A percentile compares a stretch with the other conserved stretches of the same genome.
phyloP scores from a whole-genome alignment of 192 early-diverging fungal genomes.

The Entomortierella beljakovae region DNA sequence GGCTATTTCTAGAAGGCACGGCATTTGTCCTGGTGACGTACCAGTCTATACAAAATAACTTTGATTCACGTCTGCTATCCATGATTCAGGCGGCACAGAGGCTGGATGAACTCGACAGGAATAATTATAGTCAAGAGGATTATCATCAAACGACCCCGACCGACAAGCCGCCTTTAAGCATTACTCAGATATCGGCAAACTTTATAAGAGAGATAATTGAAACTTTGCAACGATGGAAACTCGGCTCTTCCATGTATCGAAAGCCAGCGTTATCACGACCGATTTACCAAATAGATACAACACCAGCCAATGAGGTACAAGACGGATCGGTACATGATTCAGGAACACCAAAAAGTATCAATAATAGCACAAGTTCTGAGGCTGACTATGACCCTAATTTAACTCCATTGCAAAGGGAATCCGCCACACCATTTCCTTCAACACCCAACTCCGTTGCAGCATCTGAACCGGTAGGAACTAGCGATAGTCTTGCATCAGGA shows the following conservation, averaged over 20 bases:
- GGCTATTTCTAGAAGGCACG: conserved; percentile 22
- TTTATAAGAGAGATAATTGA: conserved; percentile 14
- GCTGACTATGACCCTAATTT: background rate
- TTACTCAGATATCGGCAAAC: conserved; percentile 10
- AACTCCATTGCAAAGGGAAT: background rate
- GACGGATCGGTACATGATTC: background rate
- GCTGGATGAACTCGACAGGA: conserved; percentile 28
- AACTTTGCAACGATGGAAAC: conserved; percentile 22
- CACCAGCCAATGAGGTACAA: background rate
- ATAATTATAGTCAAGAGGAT: background rate
- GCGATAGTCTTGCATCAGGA: background rate
- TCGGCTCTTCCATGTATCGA: conserved; percentile 17
- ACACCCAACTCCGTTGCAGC: background rate
- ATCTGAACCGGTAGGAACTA: background rate
- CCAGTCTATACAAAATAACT: conserved; percentile 10
- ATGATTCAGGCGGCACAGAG: conserved; percentile 40
- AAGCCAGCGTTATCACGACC: background rate
- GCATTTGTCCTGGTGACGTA: conserved; percentile 28
- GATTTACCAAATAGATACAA: background rate
- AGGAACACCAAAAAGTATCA: background rate
- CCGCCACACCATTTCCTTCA: background rate
- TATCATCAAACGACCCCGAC: background rate
- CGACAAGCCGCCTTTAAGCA: background rate
- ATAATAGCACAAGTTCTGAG: too few species aligned
- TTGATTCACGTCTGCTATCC: conserved; percentile 8